Base-by-base conservation (phyloP, 805 yeast species). In the Starmerella potacharoeniae region DNA sequence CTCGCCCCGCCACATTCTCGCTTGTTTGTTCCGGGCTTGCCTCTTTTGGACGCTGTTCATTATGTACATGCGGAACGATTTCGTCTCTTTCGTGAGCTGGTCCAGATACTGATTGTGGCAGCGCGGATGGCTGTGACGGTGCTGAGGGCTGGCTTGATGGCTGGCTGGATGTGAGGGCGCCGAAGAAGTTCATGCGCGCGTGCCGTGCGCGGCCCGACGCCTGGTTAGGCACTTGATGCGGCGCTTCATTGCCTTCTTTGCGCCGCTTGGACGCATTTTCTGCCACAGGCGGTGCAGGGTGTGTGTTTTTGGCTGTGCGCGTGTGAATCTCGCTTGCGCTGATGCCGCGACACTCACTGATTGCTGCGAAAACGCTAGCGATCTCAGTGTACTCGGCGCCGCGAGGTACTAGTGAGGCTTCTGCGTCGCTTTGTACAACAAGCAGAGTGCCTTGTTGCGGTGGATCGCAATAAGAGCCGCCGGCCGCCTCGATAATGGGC, bases 401-500 rank as follows among this genome's bases (percentile, higher is more conserved):
- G 5, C 9, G 9, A 8, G 37, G 48, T 1, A 8, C 7, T 8
- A 6, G 10, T 6, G 29, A 8, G 22, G 9, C 11, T 10, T 44
- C 48, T 4, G 17, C 29, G 4, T 14, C 13, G n/a, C 13, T n/a
- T 13, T 30, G 48, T 4, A n/a, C 5, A 4, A 44, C 36, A 17
- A 36, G 30, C 6, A 44, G 36, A 5, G 36, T 11, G 10, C 4
- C 7, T 6, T 14, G 29, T 8, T 28, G 16, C 14, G 36, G 29
- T 5, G 28, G 16, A n/a, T 43, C 37, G 17, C 14, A 17, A 39
- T 48, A 33, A n/a, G 44, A 30, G 0, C 68, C 73, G 2, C 65
- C 66, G 0, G 68, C 69, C 6, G 60, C 60, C 10, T 58, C 49
- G 13, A 73, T 54, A 0, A 64, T 62, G 0, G 63, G 61, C 4